Base-by-base conservation (phyloP, 2,329 filamentous ascomycete genomes). In the Fusarium redolens region DNA sequence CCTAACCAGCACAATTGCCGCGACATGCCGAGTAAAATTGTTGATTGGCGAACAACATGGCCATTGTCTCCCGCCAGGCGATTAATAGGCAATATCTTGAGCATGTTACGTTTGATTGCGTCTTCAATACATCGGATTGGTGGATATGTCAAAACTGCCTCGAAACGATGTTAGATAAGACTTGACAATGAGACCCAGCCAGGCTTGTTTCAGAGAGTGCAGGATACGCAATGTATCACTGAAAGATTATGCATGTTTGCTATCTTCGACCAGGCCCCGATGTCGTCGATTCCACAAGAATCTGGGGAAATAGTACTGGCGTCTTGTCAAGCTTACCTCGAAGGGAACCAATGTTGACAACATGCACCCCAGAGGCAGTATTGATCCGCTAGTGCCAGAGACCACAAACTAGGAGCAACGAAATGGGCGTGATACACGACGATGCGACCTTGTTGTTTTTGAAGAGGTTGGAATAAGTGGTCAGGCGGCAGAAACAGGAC, bases 401-500 rank as follows among this genome's bases (percentile, higher is more conserved):
- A 61, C 15, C n/a, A 50, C 44, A 40, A 43, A 63, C 50, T n/a
- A 55, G 45, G 25, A 62, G 54, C 41, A 66, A 44, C 41, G 44
- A 67, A 71, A 70, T 60, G 61, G 64, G 55, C 59, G 48, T 67
- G 60, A 69, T 64, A 64, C 65, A 69, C 52, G 57, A 64, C 52
- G 55, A 64, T 69, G 56, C 52, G 62, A 66, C 56, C 60, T 74
- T 62, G 61, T 56, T 47, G 40, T 61, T 60, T 45, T 55, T 35
- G 63, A 72, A 67, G 62, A 69, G 75, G 71, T 78, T 78, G 71
- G 74, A 70, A 65, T 60, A 66, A 44, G 55, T 75, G 67, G 76
- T 78, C 76, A 78, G 75, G 73, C 75, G 75, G 74, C 74, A 75
- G 74, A 71, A 68, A 63, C 51, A 73, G 65, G 65, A 61, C 50